Evolutionary conservation across 192 early-diverging fungal species (phyloP).

Genomic region (Entomortierella lignicola): DNA sequence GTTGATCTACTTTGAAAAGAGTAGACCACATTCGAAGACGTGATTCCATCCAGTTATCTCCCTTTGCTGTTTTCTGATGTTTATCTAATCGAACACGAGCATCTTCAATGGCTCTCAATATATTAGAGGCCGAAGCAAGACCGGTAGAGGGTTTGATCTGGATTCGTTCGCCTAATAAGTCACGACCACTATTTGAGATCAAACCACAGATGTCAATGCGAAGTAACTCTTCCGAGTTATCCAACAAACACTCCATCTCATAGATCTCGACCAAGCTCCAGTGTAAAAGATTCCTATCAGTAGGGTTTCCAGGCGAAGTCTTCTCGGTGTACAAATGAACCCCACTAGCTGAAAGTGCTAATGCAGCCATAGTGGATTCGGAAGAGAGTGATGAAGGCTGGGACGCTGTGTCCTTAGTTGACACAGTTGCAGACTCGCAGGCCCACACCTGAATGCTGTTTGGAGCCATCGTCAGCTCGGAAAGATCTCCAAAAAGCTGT

Average conservation of each 20-base stretch:
- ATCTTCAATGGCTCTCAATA: slow-evolving; percentile 1
- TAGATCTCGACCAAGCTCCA: slow-evolving; percentile 45
- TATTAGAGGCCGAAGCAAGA: not conserved
- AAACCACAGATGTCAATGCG: slow-evolving; percentile 27
- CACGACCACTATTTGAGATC: slow-evolving; percentile 14
- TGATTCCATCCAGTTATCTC: not conserved
- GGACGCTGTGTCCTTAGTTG: not conserved
- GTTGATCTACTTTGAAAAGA: slow-evolving; percentile 8
- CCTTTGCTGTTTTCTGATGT: not conserved
- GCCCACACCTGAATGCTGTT: slow-evolving; percentile 19
- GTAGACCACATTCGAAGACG: slow-evolving; percentile 15
- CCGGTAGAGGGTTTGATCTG: not conserved
- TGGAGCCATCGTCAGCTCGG: not conserved
- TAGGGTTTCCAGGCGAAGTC: not conserved
- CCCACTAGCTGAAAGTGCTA: slow-evolving; percentile 30
- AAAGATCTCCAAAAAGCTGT: slow-evolving; percentile 10
- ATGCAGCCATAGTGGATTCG: not conserved
- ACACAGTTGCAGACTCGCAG: slow-evolving; percentile 20
- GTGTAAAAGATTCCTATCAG: slow-evolving; percentile 8
- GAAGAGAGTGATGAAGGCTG: not conserved
- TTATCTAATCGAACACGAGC: not conserved
- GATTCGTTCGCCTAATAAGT: slow-evolving; percentile 15
- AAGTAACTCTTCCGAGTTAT: not conserved
- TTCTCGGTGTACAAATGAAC: slow-evolving; percentile 27
- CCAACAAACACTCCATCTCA: not conserved